Evolutionary conservation across 2,329 filamentous ascomycete species (phyloP), one percentile per base, ranked within the genome.

Genomic region (Apiospora phragmitis): DNA sequence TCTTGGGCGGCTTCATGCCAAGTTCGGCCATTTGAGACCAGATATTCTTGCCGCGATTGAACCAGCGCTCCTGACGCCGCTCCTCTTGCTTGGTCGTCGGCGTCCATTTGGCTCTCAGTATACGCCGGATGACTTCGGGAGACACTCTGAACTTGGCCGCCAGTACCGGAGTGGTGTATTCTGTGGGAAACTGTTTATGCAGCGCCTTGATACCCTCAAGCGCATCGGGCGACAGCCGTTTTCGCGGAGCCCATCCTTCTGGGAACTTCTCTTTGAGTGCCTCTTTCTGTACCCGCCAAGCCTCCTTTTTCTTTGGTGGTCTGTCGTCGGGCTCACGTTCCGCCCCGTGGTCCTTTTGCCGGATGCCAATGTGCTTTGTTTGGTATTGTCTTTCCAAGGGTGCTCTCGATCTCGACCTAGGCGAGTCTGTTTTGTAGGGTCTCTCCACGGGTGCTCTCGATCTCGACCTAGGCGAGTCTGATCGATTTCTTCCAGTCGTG

Each of bases 151-250:
- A 99, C 75, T 94, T 90, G 1, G 90, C 78, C 0, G 95, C 90
- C 18, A 98, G 89, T 43, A 90, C 87, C 21, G 87, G 81, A 0
- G 93, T 97, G 4, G 92, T 93, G 83, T 94, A 98, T 70, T 88
- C 86, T 2, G 92, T 87, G 0, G 95, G 94, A 73, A 94, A 92
- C 75, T 94, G 91, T 35, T 87, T 84, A 80, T 98, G 90, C 43
- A 99, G 85, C 26, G 93, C 91, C 55, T 94, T 91, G 75, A 99
- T 97, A 55, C 94, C 95, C n/a, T 93, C 91, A 42, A 98, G 85
- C 0, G 95, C 94, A 80, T 98, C 95, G 0, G 96, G 96, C 0
- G 96, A 98, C 12, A 99, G 87, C 71, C 91, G 91, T 81, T 97
- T 98, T 67, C 89, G 88, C 41, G 96, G 95, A 38, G 87, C 87